These are phyloP conservation scores for Neonectria hederae DNA, from an alignment of 2,329 filamentous ascomycete species.

Conservation along the genomic window DNA sequence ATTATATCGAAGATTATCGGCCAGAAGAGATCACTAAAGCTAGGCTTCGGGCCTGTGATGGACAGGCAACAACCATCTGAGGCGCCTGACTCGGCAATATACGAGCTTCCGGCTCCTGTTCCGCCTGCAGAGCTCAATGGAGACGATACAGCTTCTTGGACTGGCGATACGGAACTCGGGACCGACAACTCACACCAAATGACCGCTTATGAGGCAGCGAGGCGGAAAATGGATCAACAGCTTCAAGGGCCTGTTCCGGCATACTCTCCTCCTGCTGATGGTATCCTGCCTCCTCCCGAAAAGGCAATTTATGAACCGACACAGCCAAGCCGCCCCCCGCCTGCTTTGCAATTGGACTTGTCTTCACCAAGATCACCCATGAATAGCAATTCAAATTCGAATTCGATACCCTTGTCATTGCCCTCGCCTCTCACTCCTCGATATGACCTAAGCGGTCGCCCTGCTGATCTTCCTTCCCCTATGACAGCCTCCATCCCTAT, in stretches of 20 bases:
- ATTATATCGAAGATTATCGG: slow-evolving; percentile 56
- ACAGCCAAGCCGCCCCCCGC: slow-evolving; percentile 31
- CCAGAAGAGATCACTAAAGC: slow-evolving; percentile 46
- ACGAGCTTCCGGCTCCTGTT: slow-evolving; percentile 59
- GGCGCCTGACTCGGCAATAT: slow-evolving; percentile 58
- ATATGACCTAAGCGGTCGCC: slow-evolving; percentile 53
- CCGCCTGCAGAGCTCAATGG: slow-evolving; percentile 62
- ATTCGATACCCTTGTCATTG: slow-evolving; percentile 52
- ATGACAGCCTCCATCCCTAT: slow-evolving; percentile 46
- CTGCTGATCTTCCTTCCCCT: slow-evolving; percentile 55
- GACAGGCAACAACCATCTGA: slow-evolving; percentile 42
- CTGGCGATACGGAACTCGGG: slow-evolving; percentile 53
- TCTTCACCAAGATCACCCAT: slow-evolving; percentile 34
- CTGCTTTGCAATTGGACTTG: slow-evolving; percentile 29
- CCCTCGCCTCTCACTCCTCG: slow-evolving; percentile 61
- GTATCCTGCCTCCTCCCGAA: slow-evolving; percentile 41
- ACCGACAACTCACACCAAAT: slow-evolving; percentile 52
- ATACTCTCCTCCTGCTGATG: slow-evolving; percentile 55
- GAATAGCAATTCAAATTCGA: slow-evolving; percentile 38
- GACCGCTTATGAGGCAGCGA: slow-evolving; percentile 61
- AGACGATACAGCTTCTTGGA: slow-evolving; percentile 49
- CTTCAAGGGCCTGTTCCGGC: slow-evolving; percentile 60
- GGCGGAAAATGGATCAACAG: slow-evolving; percentile 61
- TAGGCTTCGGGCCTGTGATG: slow-evolving; percentile 33
- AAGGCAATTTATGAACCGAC: slow-evolving; percentile 39